A percentile compares a stretch with the other conserved stretches of the same genome.
These are phyloP conservation scores for Cystobasidium tubakii DNA, from an alignment of 768 basidiomycete genomes.

Conservation along the genomic window DNA sequence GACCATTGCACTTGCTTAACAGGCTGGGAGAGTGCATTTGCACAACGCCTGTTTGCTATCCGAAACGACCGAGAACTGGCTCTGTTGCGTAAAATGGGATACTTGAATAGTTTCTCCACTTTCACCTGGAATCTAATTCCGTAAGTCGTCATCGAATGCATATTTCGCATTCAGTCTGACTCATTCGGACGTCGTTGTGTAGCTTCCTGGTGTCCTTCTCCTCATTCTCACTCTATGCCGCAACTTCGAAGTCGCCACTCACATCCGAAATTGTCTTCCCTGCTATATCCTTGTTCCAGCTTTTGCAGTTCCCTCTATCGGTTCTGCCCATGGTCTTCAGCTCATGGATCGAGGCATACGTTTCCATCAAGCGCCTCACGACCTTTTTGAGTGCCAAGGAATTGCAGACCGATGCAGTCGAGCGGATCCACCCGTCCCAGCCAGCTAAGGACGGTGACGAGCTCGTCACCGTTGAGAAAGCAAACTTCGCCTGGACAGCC, in stretches of 20 bases:
- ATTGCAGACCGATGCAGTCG: constrained; percentile 71
- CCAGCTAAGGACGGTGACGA: constrained; percentile 60
- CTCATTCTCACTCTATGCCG: constrained; percentile 51
- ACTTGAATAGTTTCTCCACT: constrained; percentile 54
- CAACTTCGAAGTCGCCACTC: constrained; percentile 56
- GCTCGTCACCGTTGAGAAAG: constrained; percentile 66
- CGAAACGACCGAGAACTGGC: constrained; percentile 75
- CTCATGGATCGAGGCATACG: constrained; percentile 42
- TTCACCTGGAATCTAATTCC: constrained; percentile 38
- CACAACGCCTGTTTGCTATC: constrained; percentile 68
- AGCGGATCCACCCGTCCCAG: constrained; percentile 53
- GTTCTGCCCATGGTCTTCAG: constrained; percentile 42
- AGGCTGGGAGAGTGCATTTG: constrained; percentile 87
- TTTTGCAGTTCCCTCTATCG: constrained; percentile 76
- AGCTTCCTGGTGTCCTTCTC: constrained; percentile 73
- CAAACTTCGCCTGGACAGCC: constrained; percentile 75
- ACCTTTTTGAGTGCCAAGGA: constrained; percentile 70
- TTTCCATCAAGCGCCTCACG: constrained; percentile 44
- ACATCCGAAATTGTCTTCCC: constrained; percentile 93
- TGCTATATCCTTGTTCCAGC: constrained; percentile 82
- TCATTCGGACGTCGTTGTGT: no score
- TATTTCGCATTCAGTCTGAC: no score
- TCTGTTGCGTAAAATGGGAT: constrained; percentile 74
- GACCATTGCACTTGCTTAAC: neutral
- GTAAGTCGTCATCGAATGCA: no score